phyloP scores from a whole-genome alignment of 768 basidiomycete genomes.

The Mycena alexandri region DNA sequence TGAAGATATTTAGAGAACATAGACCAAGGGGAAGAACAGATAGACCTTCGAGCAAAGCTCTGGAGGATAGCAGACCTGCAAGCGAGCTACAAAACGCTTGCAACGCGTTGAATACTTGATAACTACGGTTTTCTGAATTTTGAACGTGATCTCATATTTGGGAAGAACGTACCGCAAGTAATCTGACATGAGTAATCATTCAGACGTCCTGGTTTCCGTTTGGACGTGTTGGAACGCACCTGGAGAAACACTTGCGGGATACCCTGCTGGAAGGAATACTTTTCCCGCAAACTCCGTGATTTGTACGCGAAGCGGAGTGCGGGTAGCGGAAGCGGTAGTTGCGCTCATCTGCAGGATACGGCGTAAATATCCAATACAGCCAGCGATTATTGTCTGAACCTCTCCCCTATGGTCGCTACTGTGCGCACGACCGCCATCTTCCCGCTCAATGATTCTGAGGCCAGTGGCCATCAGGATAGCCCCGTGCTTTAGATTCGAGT shows the following conservation, averaged over 20 bases:
- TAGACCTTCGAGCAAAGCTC: conserved; percentile 76
- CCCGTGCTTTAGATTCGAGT: not conserved
- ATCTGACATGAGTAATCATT: no score
- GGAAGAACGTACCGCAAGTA: conserved; percentile 61
- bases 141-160: conserved; percentile 10
- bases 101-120: conserved; percentile 73
- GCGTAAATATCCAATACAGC: conserved; percentile 15
- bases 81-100: conserved; percentile 81
- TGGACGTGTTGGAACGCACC: conserved; percentile 49
- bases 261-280: conserved; percentile 74
- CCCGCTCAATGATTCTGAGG: conserved; percentile 28
- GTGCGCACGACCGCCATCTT: conserved; percentile 21
- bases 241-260: conserved; percentile 71
- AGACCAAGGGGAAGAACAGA: not conserved
- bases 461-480: not conserved
- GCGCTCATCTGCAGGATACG: conserved; percentile 10
- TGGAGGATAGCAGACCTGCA: conserved; percentile 71
- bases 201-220: no score
- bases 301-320: not conserved
- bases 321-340: not conserved
- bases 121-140: conserved; percentile 54
- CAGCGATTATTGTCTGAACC: conserved; percentile 15
- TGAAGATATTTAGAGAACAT: not conserved
- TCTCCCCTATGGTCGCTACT: conserved; percentile 28
- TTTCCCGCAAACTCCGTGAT: conserved; percentile 50